Evolutionary conservation across 768 basidiomycete species (phyloP).

Genomic region (Exsudoporus frostii): DNA sequence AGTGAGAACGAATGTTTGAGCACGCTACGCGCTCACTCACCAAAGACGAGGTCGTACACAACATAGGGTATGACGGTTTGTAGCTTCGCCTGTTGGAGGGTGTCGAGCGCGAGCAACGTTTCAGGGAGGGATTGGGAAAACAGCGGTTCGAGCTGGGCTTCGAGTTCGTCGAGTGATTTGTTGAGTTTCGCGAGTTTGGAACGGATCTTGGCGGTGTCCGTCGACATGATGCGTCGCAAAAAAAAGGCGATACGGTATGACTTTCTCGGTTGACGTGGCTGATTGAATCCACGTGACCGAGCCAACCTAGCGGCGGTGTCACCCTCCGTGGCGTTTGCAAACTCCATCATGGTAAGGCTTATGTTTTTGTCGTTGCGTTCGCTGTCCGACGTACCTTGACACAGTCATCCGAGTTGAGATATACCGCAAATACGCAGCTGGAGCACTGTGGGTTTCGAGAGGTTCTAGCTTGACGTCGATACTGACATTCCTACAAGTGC

Average conservation of each 20-base stretch:
- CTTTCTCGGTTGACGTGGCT: not conserved
- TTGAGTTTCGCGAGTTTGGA: conserved; percentile 46
- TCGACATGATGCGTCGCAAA: conserved; percentile 29
- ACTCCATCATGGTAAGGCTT: conserved; percentile 20
- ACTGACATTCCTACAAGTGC: conserved; percentile 52
- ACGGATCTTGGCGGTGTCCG: conserved; percentile 35
- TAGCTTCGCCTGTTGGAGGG: conserved; percentile 78
- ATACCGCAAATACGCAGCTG: conserved; percentile 94
- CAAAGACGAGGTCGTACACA: conserved; percentile 81
- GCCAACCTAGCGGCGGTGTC: conserved; percentile 8
- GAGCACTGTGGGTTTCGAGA: conserved; percentile 73
- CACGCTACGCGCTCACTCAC: conserved; percentile 40
- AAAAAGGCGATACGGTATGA: not conserved
- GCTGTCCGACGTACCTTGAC: conserved; percentile 1
- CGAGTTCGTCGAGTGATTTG: conserved; percentile 65
- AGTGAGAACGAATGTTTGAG: not conserved
- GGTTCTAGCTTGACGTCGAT: not conserved
- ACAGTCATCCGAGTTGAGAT: conserved; percentile 88
- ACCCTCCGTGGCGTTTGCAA: not conserved
- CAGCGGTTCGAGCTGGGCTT: conserved; percentile 61
- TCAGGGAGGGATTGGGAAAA: conserved; percentile 68
- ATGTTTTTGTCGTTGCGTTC: not conserved
- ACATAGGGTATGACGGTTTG: conserved; percentile 80
- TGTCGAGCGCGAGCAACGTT: conserved; percentile 58
- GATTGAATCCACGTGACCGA: conserved; percentile 10